phyloP scores from a whole-genome alignment of 2,329 filamentous ascomycete genomes.

The Apiospora kogelbergensis region DNA sequence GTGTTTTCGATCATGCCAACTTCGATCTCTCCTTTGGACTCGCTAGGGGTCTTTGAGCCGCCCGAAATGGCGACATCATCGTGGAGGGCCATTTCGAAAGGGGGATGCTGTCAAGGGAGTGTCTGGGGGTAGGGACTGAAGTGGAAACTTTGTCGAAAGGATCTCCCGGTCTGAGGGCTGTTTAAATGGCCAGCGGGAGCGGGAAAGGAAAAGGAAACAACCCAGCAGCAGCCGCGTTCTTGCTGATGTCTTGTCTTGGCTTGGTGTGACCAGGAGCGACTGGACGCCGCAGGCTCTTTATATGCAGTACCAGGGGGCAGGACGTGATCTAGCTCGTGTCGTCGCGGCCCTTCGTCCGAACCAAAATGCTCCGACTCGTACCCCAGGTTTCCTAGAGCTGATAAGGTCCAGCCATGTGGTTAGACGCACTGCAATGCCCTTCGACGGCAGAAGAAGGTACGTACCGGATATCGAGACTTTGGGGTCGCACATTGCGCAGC shows the following conservation, averaged over 20 bases:
- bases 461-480: not conserved
- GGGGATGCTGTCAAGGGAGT: not conserved
- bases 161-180: not conserved
- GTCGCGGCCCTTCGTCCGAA: not conserved
- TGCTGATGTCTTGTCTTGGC: not conserved
- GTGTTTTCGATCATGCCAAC: slow-evolving; percentile 21
- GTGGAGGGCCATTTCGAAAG: not conserved
- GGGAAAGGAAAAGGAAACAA: not conserved
- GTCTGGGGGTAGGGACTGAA: not conserved
- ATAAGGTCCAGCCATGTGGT: not conserved
- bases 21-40: not conserved
- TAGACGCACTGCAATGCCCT: not conserved
- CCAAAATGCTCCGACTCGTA: not conserved
- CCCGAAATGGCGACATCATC: slow-evolving; percentile 11
- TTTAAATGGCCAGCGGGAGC: not conserved
- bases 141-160: not conserved
- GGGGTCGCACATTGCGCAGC: not conserved
- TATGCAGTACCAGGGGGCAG: not conserved
- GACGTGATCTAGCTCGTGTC: not conserved
- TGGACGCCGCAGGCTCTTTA: not conserved
- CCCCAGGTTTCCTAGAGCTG: not conserved
- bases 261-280: not conserved
- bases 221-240: not conserved
- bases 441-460: not conserved
- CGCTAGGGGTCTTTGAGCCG: slow-evolving; percentile 13